Conservation (phyloP, 805 yeast genomes). For the Candida xyloterini region DNA sequence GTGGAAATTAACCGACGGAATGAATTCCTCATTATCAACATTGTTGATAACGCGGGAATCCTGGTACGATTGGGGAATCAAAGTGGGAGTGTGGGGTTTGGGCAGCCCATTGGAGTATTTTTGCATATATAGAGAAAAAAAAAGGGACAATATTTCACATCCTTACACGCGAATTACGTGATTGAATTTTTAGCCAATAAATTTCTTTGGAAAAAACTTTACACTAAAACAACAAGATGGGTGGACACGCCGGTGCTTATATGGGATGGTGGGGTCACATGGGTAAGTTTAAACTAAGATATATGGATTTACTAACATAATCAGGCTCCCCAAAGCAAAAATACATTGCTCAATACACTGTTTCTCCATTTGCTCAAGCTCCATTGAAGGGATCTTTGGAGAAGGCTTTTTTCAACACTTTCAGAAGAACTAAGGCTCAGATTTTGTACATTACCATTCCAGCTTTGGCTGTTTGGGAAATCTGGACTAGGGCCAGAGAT, state of each 20-base stretch:
- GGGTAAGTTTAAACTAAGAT: slow-evolving; percentile 42
- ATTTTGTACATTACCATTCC: slow-evolving; percentile 76
- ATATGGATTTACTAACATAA: slow-evolving; percentile 4
- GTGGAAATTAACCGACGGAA: slow-evolving; percentile 24
- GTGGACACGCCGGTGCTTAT: slow-evolving; percentile 70
- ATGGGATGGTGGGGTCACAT: slow-evolving; percentile 98
- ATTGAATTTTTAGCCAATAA: slow-evolving; percentile 7
- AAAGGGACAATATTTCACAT: not conserved
- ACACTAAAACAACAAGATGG: slow-evolving; percentile 42
- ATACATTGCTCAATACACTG: slow-evolving; percentile 81
- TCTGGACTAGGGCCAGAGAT: slow-evolving; percentile 85
- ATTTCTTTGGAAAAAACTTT: slow-evolving; percentile 9
- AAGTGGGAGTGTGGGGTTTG: slow-evolving; percentile 17
- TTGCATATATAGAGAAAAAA: slow-evolving; percentile 4
- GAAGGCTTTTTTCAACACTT: slow-evolving; percentile 85
- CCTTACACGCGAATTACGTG: slow-evolving; percentile 3
- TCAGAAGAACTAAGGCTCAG: slow-evolving; percentile 91
- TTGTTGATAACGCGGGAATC: slow-evolving; percentile 23
- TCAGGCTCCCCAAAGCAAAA: slow-evolving; percentile 73
- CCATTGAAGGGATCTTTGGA: slow-evolving; percentile 86
- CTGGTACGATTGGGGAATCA: slow-evolving; percentile 17
- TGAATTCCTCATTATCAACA: slow-evolving; percentile 31
- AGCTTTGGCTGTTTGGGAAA: slow-evolving; percentile 72
- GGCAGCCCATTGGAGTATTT: slow-evolving; percentile 17
- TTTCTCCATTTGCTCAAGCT: slow-evolving; percentile 90